These are phyloP conservation scores for Solanum piurae DNA, from an alignment of 257 asterid species.

Conservation along the genomic window DNA sequence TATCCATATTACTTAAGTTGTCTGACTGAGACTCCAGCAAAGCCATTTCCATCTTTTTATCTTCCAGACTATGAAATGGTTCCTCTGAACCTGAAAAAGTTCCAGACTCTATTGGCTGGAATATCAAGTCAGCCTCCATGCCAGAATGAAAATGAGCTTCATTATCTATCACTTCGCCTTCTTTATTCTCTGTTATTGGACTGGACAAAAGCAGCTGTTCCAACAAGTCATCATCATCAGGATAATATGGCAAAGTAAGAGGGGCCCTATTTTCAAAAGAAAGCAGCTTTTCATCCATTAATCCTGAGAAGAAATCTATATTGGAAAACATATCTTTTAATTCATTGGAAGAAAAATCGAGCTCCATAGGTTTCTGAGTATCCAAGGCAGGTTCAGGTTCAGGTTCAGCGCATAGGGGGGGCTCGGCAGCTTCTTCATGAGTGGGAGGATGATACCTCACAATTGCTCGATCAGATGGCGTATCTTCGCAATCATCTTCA, in stretches of 20 bases:
- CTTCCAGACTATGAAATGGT: conserved; percentile 7
- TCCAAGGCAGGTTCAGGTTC: conserved; percentile 1
- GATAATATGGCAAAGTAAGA: conserved; percentile 36
- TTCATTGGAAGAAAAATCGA: conserved; percentile 59
- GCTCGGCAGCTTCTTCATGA: conserved; percentile 10
- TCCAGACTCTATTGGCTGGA: conserved; percentile 5
- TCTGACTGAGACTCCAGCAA: neutral
- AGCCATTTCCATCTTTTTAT: neutral
- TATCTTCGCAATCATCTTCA: conserved; percentile 35
- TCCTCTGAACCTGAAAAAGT: conserved; percentile 1
- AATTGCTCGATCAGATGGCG: conserved; percentile 41
- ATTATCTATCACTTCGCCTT: conserved; percentile 7
- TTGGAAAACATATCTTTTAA: conserved; percentile 51
- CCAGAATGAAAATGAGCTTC: conserved; percentile 4
- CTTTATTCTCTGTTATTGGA: conserved; percentile 24
- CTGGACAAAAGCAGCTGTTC: conserved; percentile 58
- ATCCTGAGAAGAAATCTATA: conserved; percentile 35
- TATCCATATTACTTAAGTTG: conserved; percentile 3
- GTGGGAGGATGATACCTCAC: conserved; percentile 60
- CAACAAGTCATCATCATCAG: conserved; percentile 44
- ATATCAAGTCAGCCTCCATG: conserved; percentile 4
- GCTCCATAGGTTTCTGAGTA: conserved; percentile 44
- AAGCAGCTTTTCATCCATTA: conserved; percentile 35
- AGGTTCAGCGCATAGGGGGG: neutral
- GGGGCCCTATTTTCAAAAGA: conserved; percentile 33